These are phyloP conservation scores for Leucaena leucocephala DNA, from an alignment of 306 rosid species.

Conservation along the genomic window DNA sequence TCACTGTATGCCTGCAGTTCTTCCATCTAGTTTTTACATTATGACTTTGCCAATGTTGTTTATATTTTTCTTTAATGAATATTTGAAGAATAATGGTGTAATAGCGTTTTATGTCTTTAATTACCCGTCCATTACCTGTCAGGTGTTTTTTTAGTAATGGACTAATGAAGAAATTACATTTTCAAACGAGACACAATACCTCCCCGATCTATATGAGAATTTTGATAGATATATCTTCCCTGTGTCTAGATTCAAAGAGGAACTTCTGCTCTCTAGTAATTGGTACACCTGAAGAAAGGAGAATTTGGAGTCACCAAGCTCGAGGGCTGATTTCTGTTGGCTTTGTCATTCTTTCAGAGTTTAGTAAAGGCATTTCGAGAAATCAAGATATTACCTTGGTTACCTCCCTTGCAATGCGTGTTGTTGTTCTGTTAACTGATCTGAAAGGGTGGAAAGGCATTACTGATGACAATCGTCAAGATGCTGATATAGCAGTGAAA, in stretches of 20 bases:
- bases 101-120: not conserved
- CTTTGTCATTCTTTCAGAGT: conserved; percentile 68
- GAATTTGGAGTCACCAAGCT: conserved; percentile 80
- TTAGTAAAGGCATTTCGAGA: conserved; percentile 46
- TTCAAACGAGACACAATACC: not conserved
- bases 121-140: not conserved
- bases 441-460: conserved; percentile 76
- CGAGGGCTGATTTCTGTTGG: conserved; percentile 66
- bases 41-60: not conserved
- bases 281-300: conserved; percentile 78
- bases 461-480: conserved; percentile 42
- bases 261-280: conserved; percentile 76
- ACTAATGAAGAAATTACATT: not conserved
- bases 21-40: not conserved
- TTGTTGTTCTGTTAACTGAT: conserved; percentile 84
- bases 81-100: not conserved
- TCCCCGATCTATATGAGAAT: conserved; percentile 2
- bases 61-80: not conserved
- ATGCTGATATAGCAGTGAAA: conserved; percentile 66
- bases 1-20: not conserved
- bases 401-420: conserved; percentile 76
- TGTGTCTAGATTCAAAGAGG: conserved; percentile 55
- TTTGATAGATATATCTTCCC: conserved; percentile 24
- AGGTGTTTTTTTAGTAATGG: not conserved
- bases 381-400: conserved; percentile 55